Evolutionary conservation across 2,329 filamentous ascomycete species (phyloP), one percentile per base, ranked within the genome.

Genomic region (Calcarisporium arbuscula): DNA sequence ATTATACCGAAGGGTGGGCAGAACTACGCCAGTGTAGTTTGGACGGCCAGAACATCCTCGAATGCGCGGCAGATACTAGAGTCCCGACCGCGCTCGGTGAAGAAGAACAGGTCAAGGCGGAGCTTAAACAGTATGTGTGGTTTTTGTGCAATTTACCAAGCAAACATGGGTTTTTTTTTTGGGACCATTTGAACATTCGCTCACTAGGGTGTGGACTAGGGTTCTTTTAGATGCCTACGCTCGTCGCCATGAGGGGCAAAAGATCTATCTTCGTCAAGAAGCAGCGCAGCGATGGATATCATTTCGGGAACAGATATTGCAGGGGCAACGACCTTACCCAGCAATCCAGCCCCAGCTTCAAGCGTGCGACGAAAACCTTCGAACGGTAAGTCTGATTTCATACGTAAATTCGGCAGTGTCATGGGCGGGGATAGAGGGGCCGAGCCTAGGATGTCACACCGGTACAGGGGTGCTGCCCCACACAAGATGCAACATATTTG

Each of bases 1-100:
- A 78, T 50, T 72, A 76, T 56, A 77, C 75, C 10, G 74, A 79
- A 43, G 77, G 77, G 16, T 82, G 75, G 74, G 66, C 70, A 5
- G 68, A 68, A 12, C 59, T 82, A 33, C 70, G 77, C 27, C 77
- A 82, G 57, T 80, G 76, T 58, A 63, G 68, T 32, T 50, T 77
- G 27, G 77, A 81, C 47, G 77, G 77, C 6, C 75, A 78, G 50
- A 67, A 78, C 56, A 80, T 82, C 44, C 66, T 81, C 41, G 75
- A 80, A 50, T 76, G 72, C 47, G 75, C 73, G 16, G 76, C 76
- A 26, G 77, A 81, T 53, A 75, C 74, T 12, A 65, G 63, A 34
- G 75, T 80, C 10, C 74, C 76, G 5, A 58, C 61, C 28, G 56
- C 68, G 30, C 55, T 53, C 30, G 75, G 74, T 35, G 66, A 70